phyloP scores from a whole-genome alignment of 345 rosid genomes.

The Eutrema heterophyllum region DNA sequence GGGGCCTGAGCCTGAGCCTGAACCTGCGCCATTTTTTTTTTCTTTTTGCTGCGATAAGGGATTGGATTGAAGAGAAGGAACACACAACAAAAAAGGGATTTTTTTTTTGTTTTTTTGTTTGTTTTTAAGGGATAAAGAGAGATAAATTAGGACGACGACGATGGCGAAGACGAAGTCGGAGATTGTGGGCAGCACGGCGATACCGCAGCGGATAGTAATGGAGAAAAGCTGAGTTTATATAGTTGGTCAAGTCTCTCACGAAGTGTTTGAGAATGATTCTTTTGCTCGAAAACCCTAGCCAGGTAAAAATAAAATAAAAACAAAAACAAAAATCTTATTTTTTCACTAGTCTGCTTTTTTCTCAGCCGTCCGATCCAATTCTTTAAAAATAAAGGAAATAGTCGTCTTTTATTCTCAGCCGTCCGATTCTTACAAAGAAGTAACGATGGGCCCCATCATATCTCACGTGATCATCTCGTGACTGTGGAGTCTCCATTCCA shows the following conservation, averaged over 20 bases:
- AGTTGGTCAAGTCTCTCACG: constrained; percentile 17
- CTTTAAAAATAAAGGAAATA: background rate
- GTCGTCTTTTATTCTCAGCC: background rate
- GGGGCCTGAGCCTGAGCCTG: constrained; percentile 45
- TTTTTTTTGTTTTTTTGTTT: background rate
- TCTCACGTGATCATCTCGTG: constrained; percentile 29
- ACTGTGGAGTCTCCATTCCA: background rate
- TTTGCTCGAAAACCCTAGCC: constrained; percentile 31
- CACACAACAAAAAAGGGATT: background rate
- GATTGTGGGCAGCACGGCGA: constrained; percentile 39
- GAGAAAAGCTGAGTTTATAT: constrained; percentile 28
- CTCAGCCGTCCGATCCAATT: background rate
- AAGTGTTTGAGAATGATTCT: background rate
- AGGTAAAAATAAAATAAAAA: no score
- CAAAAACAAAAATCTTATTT: no score
- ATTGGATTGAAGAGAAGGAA: background rate
- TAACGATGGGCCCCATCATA: background rate
- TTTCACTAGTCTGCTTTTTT: background rate
- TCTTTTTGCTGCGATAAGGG: background rate
- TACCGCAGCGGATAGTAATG: constrained; percentile 31
- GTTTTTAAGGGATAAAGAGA: background rate
- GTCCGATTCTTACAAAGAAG: background rate
- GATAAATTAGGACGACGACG: constrained; percentile 7
- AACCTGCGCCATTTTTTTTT: constrained; percentile 38
- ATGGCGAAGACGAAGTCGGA: constrained; percentile 29